Conservation (phyloP, 306 rosid species). For the Canavalia gladiata region DNA sequence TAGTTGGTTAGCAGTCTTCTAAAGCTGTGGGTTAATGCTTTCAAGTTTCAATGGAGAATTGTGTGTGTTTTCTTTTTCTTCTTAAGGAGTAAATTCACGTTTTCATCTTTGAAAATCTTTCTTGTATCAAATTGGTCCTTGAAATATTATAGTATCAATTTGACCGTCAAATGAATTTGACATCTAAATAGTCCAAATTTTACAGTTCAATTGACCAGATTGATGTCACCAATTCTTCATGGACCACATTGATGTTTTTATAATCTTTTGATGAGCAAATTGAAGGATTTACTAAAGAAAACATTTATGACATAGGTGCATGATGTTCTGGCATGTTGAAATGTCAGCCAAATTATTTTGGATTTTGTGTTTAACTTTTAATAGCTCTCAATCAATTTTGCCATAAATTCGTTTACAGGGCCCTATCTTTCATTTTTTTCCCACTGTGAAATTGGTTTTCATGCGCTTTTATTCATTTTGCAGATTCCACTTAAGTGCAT, state of each 20-base stretch:
- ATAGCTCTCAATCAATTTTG: conserved; percentile 50
- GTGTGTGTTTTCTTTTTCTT: too few relatives aligned
- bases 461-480: conserved; percentile 81
- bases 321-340: conserved; percentile 36
- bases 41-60: not conserved
- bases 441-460: conserved; percentile 59
- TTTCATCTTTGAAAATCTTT: too few relatives aligned
- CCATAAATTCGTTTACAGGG: conserved; percentile 57
- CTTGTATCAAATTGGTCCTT: too few relatives aligned
- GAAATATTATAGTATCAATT: too few relatives aligned
- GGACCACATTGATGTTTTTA: not conserved
- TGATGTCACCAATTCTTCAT: not conserved
- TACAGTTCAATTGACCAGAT: too few relatives aligned
- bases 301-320: conserved; percentile 1
- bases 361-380: conserved; percentile 32
- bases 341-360: conserved; percentile 24
- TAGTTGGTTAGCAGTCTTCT: conserved; percentile 10
- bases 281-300: conserved; percentile 1
- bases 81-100: too few relatives aligned
- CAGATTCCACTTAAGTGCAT: conserved; percentile 94
- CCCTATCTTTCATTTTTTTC: conserved; percentile 42
- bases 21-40: not conserved
- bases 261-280: not conserved
- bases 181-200: too few relatives aligned
- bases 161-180: too few relatives aligned